Conservation (phyloP, 371 early-diverging fungal genomes). For the Capillidium rhysosporum region DNA sequence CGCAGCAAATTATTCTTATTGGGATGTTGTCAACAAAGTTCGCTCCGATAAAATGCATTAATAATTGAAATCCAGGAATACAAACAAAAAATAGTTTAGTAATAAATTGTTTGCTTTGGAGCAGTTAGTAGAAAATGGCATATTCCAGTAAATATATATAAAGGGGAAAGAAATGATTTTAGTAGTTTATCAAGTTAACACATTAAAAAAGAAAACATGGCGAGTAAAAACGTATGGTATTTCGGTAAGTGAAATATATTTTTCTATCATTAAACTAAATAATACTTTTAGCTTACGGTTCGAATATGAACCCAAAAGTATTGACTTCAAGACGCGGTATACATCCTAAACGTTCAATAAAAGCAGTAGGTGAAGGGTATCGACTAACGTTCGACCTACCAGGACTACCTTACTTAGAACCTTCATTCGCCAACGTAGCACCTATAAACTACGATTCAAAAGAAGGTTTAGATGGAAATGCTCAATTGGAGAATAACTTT, state of each 20-base stretch:
- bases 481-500: background rate
- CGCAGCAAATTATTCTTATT: too few species aligned
- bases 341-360: slow-evolving; percentile 14
- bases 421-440: slow-evolving; percentile 16
- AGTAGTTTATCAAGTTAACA: too few species aligned
- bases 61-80: too few species aligned
- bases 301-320: slow-evolving; percentile 24
- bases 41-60: too few species aligned
- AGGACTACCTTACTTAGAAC: slow-evolving; percentile 23
- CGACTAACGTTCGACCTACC: slow-evolving; percentile 23
- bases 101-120: too few species aligned
- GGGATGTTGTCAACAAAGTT: too few species aligned
- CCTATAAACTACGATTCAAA: background rate
- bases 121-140: too few species aligned
- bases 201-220: too few species aligned
- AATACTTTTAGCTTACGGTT: slow-evolving; percentile 18
- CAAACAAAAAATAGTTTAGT: too few species aligned
- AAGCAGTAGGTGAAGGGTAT: slow-evolving; percentile 19
- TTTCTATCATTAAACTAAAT: background rate
- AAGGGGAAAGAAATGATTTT: too few species aligned
- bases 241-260: background rate
- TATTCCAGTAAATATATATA: too few species aligned
- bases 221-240: slow-evolving; percentile 2
- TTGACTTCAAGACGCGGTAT: slow-evolving; percentile 23
- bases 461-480: background rate